These are phyloP conservation scores for Magnaporthiopsis rhizophila DNA, from an alignment of 2,329 filamentous ascomycete species.

Conservation along the genomic window DNA sequence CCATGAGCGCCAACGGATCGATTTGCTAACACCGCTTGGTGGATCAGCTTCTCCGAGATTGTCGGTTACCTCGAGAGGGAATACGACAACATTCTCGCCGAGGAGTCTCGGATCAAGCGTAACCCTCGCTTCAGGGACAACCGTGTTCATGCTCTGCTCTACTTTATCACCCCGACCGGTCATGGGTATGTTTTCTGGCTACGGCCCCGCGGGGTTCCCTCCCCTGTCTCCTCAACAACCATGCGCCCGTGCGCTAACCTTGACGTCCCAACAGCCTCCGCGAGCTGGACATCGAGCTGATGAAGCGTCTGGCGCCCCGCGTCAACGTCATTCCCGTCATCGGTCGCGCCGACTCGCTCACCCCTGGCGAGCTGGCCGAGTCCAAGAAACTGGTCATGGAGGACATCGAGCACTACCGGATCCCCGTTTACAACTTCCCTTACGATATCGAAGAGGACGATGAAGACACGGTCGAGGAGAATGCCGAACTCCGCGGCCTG, in stretches of 20 bases:
- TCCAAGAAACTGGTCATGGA: constrained; percentile 99
- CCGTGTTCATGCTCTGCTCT: constrained; percentile 94
- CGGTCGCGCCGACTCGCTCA: constrained; percentile 95
- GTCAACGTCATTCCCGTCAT: constrained; percentile 99
- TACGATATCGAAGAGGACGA: constrained; percentile 99
- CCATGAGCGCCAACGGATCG: not conserved
- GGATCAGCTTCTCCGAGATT: constrained; percentile 82
- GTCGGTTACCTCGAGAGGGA: constrained; percentile 97
- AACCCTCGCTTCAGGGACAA: constrained; percentile 99
- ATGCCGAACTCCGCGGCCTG: constrained; percentile 89
- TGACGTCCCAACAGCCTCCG: constrained; percentile 58
- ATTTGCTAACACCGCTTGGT: not conserved
- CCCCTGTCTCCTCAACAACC: no score
- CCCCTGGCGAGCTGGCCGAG: constrained; percentile 90
- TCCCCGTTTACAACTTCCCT: constrained; percentile 99
- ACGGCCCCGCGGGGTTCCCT: not conserved
- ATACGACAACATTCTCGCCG: constrained; percentile 98
- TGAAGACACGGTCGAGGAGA: constrained; percentile 98
- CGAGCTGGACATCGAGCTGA: constrained; percentile 98
- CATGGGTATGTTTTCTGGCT: constrained; percentile 60
- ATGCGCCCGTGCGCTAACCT: not conserved
- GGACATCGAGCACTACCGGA: constrained; percentile 99
- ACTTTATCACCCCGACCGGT: constrained; percentile 98
- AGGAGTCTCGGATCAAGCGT: constrained; percentile 99
- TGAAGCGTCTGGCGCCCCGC: constrained; percentile 96